phyloP scores from a whole-genome alignment of 108 stramenopile species.

The Stephanodiscus minutulus region DNA sequence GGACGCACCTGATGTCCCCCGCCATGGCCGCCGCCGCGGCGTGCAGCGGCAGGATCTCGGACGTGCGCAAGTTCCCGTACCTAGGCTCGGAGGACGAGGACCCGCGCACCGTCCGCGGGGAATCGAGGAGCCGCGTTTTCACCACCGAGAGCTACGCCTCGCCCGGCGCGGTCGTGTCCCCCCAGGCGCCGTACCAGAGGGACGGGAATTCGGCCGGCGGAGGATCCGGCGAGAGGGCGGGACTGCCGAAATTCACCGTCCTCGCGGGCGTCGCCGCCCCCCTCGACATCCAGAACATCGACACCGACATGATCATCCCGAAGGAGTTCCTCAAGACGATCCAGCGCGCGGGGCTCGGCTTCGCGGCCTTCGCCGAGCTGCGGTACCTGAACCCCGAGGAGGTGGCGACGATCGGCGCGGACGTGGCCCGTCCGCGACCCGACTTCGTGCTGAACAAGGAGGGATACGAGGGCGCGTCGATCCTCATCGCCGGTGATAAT shows the following conservation, averaged over 20 bases:
- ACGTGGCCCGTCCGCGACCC: conserved; percentile 66
- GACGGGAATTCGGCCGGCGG: background rate
- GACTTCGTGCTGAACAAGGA: conserved; percentile 90
- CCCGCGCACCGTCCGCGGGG: conserved; percentile 51
- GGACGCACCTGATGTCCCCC: conserved; percentile 92
- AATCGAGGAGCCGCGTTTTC: conserved; percentile 65
- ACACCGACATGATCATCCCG: conserved; percentile 97
- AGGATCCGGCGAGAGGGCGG: conserved; percentile 44
- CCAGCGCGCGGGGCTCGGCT: conserved; percentile 90
- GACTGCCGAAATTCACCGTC: conserved; percentile 73
- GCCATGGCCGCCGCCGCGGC: conserved; percentile 94
- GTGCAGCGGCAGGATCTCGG: conserved; percentile 80
- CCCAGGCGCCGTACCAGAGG: conserved; percentile 74
- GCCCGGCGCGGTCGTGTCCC: conserved; percentile 78
- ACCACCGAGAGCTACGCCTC: conserved; percentile 58
- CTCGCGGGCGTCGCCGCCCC: conserved; percentile 85
- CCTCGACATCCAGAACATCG: conserved; percentile 93
- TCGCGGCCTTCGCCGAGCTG: conserved; percentile 92
- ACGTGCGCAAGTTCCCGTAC: conserved; percentile 86
- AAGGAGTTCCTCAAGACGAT: conserved; percentile 96
- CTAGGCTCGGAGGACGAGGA: conserved; percentile 67
- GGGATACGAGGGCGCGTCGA: conserved; percentile 75
- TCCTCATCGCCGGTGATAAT: conserved; percentile 93
- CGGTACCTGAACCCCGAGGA: conserved; percentile 89
- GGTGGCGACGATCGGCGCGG: conserved; percentile 84